These are phyloP conservation scores for Flammula alnicola DNA, from an alignment of 1,284 basidiomycete genomes.

Conservation along the genomic window DNA sequence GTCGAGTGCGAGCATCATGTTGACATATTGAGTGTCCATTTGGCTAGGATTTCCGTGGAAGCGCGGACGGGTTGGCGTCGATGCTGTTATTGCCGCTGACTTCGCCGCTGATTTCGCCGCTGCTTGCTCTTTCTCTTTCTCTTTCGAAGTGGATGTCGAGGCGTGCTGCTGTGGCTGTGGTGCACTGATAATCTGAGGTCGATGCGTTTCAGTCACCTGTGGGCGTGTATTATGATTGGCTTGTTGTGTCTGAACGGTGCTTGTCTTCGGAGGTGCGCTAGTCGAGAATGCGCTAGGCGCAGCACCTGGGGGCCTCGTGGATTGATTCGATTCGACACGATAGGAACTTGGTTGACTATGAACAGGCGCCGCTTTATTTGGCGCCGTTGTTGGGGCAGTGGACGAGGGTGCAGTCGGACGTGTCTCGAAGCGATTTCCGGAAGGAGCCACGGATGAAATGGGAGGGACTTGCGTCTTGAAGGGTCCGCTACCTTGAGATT, in stretches of 20 bases:
- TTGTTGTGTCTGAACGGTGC: neutral
- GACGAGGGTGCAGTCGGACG: neutral
- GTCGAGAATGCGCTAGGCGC: conserved; percentile 3
- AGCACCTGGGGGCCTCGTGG: conserved; percentile 2
- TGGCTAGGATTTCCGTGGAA: conserved; percentile 22
- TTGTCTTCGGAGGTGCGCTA: neutral
- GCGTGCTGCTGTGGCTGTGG: conserved; percentile 3
- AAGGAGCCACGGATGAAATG: neutral
- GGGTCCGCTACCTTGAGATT: neutral
- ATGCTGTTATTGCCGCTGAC: conserved; percentile 3
- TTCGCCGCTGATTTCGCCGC: conserved; percentile 1
- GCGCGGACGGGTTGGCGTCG: conserved; percentile 18
- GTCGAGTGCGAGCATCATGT: conserved; percentile 54
- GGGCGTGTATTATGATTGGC: neutral
- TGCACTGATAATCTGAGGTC: conserved; percentile 3
- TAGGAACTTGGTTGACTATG: neutral
- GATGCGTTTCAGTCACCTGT: neutral
- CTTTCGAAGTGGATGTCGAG: neutral
- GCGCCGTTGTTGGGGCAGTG: neutral
- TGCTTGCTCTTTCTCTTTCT: neutral
- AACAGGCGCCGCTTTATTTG: neutral
- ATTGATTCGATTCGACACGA: neutral
- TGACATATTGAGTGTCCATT: conserved; percentile 47
- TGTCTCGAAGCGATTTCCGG: neutral
- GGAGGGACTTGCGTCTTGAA: neutral